Percentiles rank a stretch among this genome's conserved stretches.
Conservation (phyloP, 768 basidiomycete genomes). For the Boletus fagicola region DNA sequence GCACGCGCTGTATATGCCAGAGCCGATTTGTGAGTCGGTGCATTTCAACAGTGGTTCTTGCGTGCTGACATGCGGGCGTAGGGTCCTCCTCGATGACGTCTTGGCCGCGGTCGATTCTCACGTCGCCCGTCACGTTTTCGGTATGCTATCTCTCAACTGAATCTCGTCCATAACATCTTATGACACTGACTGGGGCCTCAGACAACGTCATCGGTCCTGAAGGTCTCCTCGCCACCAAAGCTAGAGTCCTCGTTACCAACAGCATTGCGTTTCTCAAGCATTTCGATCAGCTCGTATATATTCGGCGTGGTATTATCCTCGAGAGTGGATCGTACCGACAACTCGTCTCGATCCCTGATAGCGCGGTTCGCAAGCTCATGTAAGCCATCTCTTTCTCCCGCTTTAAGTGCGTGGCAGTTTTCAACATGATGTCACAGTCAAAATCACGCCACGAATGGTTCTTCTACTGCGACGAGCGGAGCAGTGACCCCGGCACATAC, state of each 20-base stretch:
- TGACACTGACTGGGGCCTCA: slow-evolving; percentile 25
- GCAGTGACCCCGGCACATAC: slow-evolving; percentile 46
- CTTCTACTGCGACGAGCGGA: slow-evolving; percentile 41
- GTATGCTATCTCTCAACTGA: slow-evolving; percentile 32
- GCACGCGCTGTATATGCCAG: slow-evolving; percentile 90
- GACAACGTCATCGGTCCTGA: slow-evolving; percentile 86
- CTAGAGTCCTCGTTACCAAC: slow-evolving; percentile 84
- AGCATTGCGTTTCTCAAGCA: slow-evolving; percentile 78
- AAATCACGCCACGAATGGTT: slow-evolving; percentile 44
- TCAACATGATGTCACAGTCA: slow-evolving; percentile 29
- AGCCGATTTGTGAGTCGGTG: slow-evolving; percentile 69
- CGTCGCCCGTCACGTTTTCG: slow-evolving; percentile 83
- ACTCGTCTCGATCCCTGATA: slow-evolving; percentile 56
- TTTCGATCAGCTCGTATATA: slow-evolving; percentile 70
- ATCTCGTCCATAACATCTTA: neutral
- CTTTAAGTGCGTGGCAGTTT: neutral
- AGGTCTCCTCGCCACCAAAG: slow-evolving; percentile 79
- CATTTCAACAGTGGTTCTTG: neutral
- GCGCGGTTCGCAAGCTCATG: slow-evolving; percentile 76
- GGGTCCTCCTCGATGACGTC: slow-evolving; percentile 85
- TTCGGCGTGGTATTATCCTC: slow-evolving; percentile 80
- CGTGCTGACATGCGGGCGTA: slow-evolving; percentile 22
- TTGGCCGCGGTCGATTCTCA: slow-evolving; percentile 85
- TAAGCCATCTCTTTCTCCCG: slow-evolving; percentile 41
- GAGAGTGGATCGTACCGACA: slow-evolving; percentile 68